Conservation (phyloP, 257 asterid genomes). For the Gentiana dahurica region DNA sequence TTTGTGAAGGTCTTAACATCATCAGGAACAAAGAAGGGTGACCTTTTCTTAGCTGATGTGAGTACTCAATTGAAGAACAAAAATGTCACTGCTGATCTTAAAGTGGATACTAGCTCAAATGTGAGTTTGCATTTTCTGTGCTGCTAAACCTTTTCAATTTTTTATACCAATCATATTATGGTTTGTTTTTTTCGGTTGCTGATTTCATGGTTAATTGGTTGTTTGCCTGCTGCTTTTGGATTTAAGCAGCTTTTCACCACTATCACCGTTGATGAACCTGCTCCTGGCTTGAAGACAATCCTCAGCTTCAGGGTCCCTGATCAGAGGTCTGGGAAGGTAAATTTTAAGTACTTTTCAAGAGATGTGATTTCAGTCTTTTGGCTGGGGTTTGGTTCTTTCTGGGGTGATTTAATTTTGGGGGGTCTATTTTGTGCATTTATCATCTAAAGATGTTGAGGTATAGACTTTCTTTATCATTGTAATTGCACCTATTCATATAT, state of each 20-base stretch:
- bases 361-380: no score
- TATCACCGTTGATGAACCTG: slow-evolving; percentile 32
- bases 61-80: slow-evolving; percentile 36
- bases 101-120: slow-evolving; percentile 40
- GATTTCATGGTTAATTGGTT: background rate
- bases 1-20: slow-evolving; percentile 44
- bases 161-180: background rate
- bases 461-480: no score
- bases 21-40: slow-evolving; percentile 37
- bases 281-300: slow-evolving; percentile 40
- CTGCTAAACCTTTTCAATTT: background rate
- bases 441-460: no score
- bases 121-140: slow-evolving; percentile 13
- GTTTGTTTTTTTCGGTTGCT: background rate
- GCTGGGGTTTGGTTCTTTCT: no score
- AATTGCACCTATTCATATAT: no score
- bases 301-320: slow-evolving; percentile 43
- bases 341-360: background rate
- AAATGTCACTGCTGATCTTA: slow-evolving; percentile 33
- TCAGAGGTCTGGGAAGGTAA: slow-evolving; percentile 40
- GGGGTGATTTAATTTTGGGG: no score
- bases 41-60: slow-evolving; percentile 29
- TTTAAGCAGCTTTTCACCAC: slow-evolving; percentile 30
- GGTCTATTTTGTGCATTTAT: no score
- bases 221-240: background rate